phyloP scores from a whole-genome alignment of 495 filamentous ascomycete species.

The Penicillium antarcticum region DNA sequence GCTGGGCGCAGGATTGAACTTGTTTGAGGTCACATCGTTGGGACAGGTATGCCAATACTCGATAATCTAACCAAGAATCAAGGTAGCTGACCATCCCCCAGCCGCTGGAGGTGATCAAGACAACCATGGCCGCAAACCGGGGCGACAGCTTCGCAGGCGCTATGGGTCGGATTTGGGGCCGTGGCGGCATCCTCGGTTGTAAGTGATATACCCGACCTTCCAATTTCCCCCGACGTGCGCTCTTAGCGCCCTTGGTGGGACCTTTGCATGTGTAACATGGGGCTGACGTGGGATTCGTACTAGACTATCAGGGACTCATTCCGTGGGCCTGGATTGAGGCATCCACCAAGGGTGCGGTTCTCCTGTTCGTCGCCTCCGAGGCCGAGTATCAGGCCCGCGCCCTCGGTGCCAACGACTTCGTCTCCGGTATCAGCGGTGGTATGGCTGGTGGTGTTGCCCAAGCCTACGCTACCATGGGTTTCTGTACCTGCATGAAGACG shows the following conservation, averaged over 20 bases:
- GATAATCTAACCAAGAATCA: not conserved
- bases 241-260: slow-evolving; percentile 16
- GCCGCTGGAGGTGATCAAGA: slow-evolving; percentile 98
- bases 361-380: slow-evolving; percentile 98
- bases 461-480: slow-evolving; percentile 98
- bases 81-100: slow-evolving; percentile 35
- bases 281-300: slow-evolving; percentile 15
- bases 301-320: slow-evolving; percentile 99
- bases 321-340: slow-evolving; percentile 99
- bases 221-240: slow-evolving; percentile 19
- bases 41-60: slow-evolving; percentile 60
- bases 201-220: slow-evolving; percentile 40
- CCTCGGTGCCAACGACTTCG: slow-evolving; percentile 81
- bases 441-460: slow-evolving; percentile 94
- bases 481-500: slow-evolving; percentile 99
- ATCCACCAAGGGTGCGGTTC: slow-evolving; percentile 97
- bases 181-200: slow-evolving; percentile 96
- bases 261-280: not conserved
- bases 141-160: slow-evolving; percentile 80
- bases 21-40: slow-evolving; percentile 93
- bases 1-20: slow-evolving; percentile 91
- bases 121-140: slow-evolving; percentile 97
- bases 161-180: slow-evolving; percentile 82
- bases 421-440: slow-evolving; percentile 83
- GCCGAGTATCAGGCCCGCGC: slow-evolving; percentile 87